Evolutionary conservation across 257 asterid genomes (phyloP).

Genomic region (Solanum peruvianum): DNA sequence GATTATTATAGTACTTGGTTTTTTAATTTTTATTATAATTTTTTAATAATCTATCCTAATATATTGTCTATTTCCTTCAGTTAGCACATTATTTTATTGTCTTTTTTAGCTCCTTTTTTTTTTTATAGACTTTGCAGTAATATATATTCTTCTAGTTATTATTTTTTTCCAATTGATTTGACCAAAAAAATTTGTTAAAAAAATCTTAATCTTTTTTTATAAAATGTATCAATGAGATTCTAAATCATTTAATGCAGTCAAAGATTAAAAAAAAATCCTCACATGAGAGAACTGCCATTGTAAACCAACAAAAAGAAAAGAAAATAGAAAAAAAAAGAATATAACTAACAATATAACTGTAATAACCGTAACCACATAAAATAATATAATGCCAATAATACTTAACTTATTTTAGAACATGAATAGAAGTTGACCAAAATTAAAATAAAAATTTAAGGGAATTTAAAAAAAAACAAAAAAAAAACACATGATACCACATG

Average conservation of each 20-base stretch:
- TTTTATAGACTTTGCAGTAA: too few species aligned
- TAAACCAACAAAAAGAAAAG: background rate
- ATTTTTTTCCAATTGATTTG: background rate
- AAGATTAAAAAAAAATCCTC: background rate
- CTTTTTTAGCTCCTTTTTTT: too few species aligned
- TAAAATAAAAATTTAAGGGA: background rate
- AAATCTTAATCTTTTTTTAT: background rate
- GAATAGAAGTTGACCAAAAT: constrained; percentile 14
- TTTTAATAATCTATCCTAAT: too few species aligned
- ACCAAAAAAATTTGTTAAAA: background rate
- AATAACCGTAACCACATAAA: background rate
- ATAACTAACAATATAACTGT: background rate
- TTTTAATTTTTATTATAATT: too few species aligned
- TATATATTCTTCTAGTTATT: too few species aligned
- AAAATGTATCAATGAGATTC: background rate
- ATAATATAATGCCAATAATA: background rate
- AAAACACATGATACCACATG: constrained; percentile 74
- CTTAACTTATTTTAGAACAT: background rate
- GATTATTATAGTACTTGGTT: too few species aligned
- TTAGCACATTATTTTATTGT: too few species aligned
- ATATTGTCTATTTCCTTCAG: too few species aligned
- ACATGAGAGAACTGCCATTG: background rate
- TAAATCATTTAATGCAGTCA: background rate
- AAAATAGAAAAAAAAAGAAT: background rate
- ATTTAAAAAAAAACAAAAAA: background rate